A percentile compares a stretch with the other conserved stretches of the same genome.
phyloP scores from a whole-genome alignment of 352 stramenopile genomes.

The Discostella stelligera region DNA sequence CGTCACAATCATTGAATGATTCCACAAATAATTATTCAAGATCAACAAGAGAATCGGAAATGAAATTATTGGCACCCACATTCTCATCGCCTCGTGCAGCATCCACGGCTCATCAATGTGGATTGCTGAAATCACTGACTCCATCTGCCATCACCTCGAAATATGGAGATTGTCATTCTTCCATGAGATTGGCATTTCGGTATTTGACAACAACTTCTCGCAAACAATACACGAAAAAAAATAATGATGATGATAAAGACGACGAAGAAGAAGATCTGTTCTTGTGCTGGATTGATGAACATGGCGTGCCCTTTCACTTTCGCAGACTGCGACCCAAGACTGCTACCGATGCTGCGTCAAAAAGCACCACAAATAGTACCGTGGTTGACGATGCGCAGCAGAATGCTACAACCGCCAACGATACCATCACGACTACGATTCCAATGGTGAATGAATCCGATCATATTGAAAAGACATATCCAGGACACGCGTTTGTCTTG shows the following conservation, averaged over 20 bases:
- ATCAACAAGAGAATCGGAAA: background rate
- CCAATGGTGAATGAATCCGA: constrained; percentile 38
- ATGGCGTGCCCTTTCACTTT: constrained; percentile 58
- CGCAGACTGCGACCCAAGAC: constrained; percentile 28
- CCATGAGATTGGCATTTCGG: constrained; percentile 46
- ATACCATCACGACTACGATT: background rate
- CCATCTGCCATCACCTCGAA: constrained; percentile 10
- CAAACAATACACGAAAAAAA: background rate
- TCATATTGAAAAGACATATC: constrained; percentile 59
- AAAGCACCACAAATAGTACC: too few relatives aligned
- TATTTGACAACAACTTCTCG: constrained; percentile 13
- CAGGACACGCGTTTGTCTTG: constrained; percentile 74
- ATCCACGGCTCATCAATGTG: constrained; percentile 14
- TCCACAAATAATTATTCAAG: background rate
- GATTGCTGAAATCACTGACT: constrained; percentile 26
- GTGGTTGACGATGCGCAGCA: background rate
- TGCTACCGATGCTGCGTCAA: too few relatives aligned
- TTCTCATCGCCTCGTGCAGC: constrained; percentile 18
- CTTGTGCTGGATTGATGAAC: constrained; percentile 48
- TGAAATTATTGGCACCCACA: background rate
- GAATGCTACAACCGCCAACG: background rate
- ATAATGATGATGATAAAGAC: background rate
- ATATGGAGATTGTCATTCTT: background rate
- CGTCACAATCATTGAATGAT: background rate
- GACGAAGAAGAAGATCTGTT: constrained; percentile 11